These are phyloP conservation scores for Alternaria tenuissima DNA, from an alignment of 2,329 filamentous ascomycete species.

Conservation along the genomic window DNA sequence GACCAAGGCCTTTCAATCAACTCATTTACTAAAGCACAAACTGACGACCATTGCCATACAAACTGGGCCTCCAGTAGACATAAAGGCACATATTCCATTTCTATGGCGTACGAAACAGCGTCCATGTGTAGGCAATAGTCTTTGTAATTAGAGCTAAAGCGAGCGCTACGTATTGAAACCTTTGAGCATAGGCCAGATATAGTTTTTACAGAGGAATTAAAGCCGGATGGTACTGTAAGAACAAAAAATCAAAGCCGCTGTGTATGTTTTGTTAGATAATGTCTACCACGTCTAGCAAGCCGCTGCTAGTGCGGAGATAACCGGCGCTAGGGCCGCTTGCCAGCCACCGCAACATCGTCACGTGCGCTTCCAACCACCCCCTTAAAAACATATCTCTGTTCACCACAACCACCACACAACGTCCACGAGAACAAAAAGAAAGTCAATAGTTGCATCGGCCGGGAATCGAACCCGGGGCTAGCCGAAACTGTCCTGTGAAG, in stretches of 20 bases:
- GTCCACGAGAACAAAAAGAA: not conserved
- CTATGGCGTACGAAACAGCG: too few species aligned
- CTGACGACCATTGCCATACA: too few species aligned
- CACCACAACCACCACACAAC: not conserved
- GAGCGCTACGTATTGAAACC: not conserved
- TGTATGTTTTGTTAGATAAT: not conserved
- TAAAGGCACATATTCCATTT: too few species aligned
- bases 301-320: not conserved
- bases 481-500: conserved; percentile 16
- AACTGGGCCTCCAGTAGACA: too few species aligned
- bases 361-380: not conserved
- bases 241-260: not conserved
- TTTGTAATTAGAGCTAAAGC: not conserved
- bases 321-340: not conserved
- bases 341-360: not conserved
- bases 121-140: not conserved
- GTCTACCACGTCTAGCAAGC: not conserved
- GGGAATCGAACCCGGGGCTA: conserved; percentile 28
- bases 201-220: not conserved
- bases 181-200: not conserved
- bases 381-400: not conserved
- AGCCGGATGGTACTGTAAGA: not conserved
- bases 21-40: too few species aligned
- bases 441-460: not conserved
- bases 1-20: not conserved